Evolutionary conservation across 768 basidiomycete genomes (phyloP).

Genomic region (Leccinum sublutescens): DNA sequence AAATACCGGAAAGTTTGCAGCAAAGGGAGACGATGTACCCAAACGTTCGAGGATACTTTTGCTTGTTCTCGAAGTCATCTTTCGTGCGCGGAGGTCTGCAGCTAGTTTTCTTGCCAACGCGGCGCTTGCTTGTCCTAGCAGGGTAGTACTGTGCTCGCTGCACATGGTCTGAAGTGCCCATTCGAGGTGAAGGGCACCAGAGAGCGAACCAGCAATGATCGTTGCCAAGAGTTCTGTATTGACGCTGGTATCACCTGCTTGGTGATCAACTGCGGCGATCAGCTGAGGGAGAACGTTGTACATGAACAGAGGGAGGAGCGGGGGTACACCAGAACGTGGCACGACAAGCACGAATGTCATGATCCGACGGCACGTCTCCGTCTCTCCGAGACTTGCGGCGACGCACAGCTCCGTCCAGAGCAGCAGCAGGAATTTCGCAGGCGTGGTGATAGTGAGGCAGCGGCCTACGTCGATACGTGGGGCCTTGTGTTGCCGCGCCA

Average conservation of each 20-base stretch:
- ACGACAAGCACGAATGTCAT: conserved; percentile 66
- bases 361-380: conserved; percentile 62
- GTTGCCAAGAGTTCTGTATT: conserved; percentile 63
- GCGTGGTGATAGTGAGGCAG: conserved; percentile 57
- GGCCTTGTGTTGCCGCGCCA: conserved; percentile 60
- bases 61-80: conserved; percentile 47
- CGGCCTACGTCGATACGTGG: conserved; percentile 65
- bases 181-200: conserved; percentile 68
- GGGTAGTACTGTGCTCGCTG: conserved; percentile 43
- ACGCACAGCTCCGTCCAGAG: conserved; percentile 68
- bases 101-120: conserved; percentile 67
- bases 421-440: conserved; percentile 58
- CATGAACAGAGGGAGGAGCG: conserved; percentile 72
- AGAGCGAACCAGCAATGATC: conserved; percentile 63
- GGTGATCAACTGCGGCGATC: conserved; percentile 51
- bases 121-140: conserved; percentile 62
- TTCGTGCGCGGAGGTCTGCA: conserved; percentile 54
- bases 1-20: conserved; percentile 74
- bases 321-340: conserved; percentile 55
- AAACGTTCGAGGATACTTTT: conserved; percentile 57
- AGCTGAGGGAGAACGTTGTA: conserved; percentile 64
- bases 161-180: conserved; percentile 58
- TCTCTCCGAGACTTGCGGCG: conserved; percentile 54
- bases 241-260: conserved; percentile 51
- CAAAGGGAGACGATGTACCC: conserved; percentile 59